phyloP scores from a whole-genome alignment of 495 filamentous ascomycete genomes.

The Bathelium albidoporum region DNA sequence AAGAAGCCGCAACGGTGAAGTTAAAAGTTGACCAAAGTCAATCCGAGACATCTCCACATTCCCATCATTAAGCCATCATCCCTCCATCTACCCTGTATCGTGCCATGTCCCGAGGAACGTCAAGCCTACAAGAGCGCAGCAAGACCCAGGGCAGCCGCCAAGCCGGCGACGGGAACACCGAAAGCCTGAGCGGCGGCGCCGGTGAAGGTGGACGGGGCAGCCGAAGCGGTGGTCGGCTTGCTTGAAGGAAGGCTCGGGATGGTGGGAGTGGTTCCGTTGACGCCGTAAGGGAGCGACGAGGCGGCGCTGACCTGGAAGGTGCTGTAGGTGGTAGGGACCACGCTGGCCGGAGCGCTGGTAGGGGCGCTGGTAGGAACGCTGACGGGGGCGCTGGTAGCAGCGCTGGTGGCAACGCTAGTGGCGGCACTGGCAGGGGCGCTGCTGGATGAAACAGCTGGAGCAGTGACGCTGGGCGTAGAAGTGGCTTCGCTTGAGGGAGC shows the following conservation, averaged over 20 bases:
- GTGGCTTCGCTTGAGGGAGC: not conserved
- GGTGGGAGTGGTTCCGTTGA: not conserved
- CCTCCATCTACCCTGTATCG: not conserved
- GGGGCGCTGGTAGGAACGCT: conserved; percentile 19
- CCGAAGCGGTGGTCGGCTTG: not conserved
- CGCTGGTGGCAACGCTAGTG: conserved; percentile 25
- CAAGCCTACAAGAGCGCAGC: not conserved
- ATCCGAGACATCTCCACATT: not conserved
- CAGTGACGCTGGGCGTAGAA: conserved; percentile 24
- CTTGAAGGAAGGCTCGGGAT: not conserved
- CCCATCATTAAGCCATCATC: not conserved
- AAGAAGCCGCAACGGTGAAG: not conserved
- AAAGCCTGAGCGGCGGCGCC: not conserved
- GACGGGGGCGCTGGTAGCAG: conserved; percentile 13
- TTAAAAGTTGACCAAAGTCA: not conserved
- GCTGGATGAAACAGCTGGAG: conserved; percentile 22
- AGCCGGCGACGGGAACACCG: not conserved
- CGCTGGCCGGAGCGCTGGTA: too few species aligned
- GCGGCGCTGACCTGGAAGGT: not conserved
- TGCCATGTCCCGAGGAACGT: not conserved
- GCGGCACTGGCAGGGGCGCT: conserved; percentile 21
- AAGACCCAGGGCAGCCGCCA: not conserved
- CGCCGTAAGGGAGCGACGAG: conserved; percentile 18
- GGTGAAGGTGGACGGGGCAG: not conserved
- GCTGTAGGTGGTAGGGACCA: not conserved